Base-by-base conservation (phyloP, 116 monocot genomes). In the Posidonia oceanica region DNA sequence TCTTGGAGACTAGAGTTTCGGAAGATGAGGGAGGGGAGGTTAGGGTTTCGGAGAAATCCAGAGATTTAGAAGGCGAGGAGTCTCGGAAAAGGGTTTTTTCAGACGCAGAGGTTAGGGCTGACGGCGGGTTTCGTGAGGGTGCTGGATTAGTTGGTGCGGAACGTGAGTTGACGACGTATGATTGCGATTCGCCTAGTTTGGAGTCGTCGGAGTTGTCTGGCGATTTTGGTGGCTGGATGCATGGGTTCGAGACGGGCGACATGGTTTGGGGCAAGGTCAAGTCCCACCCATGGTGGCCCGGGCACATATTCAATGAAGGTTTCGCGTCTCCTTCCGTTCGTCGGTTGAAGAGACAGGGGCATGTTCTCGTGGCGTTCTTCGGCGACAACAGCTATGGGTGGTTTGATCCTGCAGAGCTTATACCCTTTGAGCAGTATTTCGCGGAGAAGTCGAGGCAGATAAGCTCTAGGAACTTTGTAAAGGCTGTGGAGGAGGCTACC, bases 211-310 rank as follows among this genome's bases (percentile, higher is more conserved):
- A 71, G 20, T 14, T 37, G 23, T 14, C 54, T 11, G 69, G 36
- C 4, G 52, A n/a, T 52, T 4, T 48, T 10, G 63, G 54, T 5
- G 68, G 21, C 54, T 86, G 77, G 88, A 78, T 80, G 77, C 69
- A 80, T 54, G 91, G 78, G 38, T 80, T 86, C 41, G 67, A 80
- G 61, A 58, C 69, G 17, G 95, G 88, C 3, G 95, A 96, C 63
- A 91, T 96, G 91, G 85, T 91, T 10, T 87, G 91, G 94, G 94
- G 87, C 22, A 94, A 89, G 76, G 94, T 94, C 18, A 87, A 94
- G 72, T 91, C 91, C 36, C 91, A 97, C 61, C 97, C 97, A 0
- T 97, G 97, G 97, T 97, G 97, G 97, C 97, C 97, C 1, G 97
- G 97, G 51, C 82, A 85, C 64, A 82, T 94, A 64, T 97, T 82